phyloP scores from a whole-genome alignment of 2,329 filamentous ascomycete genomes.

The Harringtonia lauricola region DNA sequence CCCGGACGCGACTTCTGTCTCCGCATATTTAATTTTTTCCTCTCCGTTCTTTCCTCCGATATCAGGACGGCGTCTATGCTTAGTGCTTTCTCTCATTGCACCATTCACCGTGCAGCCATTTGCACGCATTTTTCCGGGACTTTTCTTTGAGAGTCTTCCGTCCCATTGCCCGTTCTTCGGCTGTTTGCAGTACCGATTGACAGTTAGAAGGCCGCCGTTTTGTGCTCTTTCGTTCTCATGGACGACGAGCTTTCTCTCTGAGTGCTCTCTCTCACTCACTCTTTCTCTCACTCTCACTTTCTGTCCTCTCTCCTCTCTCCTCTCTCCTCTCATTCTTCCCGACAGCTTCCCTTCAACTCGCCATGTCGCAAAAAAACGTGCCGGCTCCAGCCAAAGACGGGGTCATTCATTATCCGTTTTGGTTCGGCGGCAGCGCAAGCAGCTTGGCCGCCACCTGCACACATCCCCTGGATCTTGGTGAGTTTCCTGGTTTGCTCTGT shows the following conservation, averaged over 20 bases:
- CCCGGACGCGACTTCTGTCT: too few species aligned
- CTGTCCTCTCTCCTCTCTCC: neutral
- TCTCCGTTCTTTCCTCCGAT: too few species aligned
- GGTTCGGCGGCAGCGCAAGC: slow-evolving; percentile 93
- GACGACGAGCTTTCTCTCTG: too few species aligned
- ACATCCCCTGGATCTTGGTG: slow-evolving; percentile 86
- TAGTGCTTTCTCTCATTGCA: neutral
- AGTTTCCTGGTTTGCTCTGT: slow-evolving; percentile 20
- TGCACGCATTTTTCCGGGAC: neutral
- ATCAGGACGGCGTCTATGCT: neutral
- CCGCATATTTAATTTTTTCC: too few species aligned
- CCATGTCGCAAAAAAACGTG: slow-evolving; percentile 16
- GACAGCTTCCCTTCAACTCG: neutral
- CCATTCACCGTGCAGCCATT: neutral
- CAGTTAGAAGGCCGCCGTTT: too few species aligned
- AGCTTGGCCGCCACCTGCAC: slow-evolving; percentile 87
- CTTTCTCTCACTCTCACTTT: neutral
- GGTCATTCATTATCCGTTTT: slow-evolving; percentile 60
- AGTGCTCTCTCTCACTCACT: neutral
- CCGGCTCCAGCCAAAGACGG: slow-evolving; percentile 14
- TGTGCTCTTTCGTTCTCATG: too few species aligned
- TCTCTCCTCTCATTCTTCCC: neutral
- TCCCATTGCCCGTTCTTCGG: neutral
- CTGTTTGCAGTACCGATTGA: too few species aligned
- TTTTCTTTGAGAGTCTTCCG: too few species aligned